phyloP scores from a whole-genome alignment of 192 early-diverging fungal genomes.

The Geranomyces michiganensis region DNA sequence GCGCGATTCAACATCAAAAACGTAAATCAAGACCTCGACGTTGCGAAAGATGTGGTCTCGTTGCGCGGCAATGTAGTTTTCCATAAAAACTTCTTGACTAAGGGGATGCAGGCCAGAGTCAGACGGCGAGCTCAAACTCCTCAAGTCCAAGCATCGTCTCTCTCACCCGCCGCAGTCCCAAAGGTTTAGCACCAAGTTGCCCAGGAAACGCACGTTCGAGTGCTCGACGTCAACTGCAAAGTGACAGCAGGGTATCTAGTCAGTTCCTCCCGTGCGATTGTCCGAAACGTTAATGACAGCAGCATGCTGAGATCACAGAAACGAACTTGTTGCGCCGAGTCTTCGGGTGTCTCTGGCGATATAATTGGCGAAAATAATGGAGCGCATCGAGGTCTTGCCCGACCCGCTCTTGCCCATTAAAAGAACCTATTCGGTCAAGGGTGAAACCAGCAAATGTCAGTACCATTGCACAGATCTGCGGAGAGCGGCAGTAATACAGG shows the following conservation, averaged over 20 bases:
- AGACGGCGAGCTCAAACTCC: neutral
- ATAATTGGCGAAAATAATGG: constrained; percentile 98
- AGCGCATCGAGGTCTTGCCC: constrained; percentile 99
- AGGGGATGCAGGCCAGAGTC: neutral
- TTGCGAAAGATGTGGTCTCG: constrained; percentile 95
- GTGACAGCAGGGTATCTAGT: neutral
- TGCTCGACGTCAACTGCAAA: constrained; percentile 92
- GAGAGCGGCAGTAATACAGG: no score
- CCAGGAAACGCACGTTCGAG: constrained; percentile 91
- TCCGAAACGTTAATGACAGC: neutral
- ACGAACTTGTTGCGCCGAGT: constrained; percentile 89
- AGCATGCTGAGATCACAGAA: neutral
- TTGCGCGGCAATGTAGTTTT: constrained; percentile 91
- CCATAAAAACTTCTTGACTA: constrained; percentile 94
- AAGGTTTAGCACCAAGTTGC: constrained; percentile 93
- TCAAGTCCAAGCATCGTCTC: neutral
- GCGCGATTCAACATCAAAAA: constrained; percentile 93
- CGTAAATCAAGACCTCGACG: constrained; percentile 99
- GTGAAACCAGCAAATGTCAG: neutral
- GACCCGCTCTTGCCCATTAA: constrained; percentile 97
- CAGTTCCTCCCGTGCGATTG: no score
- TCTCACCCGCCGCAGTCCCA: constrained; percentile 76
- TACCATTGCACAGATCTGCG: neutral
- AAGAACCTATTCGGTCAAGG: constrained; percentile 71
- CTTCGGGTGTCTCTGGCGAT: constrained; percentile 92